Base-by-base conservation (phyloP, 2,329 filamentous ascomycete species). In the Fusarium mundagurra region DNA sequence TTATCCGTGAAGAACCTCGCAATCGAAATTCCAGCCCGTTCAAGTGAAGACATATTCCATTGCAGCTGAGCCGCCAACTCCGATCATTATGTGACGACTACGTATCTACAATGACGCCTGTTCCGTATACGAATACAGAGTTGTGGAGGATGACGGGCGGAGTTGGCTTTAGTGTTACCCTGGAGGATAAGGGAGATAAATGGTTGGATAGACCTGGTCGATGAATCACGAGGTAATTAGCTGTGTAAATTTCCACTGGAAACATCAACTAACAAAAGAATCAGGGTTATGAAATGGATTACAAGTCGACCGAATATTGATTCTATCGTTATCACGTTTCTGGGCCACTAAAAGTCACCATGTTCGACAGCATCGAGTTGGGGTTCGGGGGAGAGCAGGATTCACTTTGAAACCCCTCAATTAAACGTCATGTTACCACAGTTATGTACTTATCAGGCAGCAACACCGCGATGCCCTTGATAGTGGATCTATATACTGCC, bases 31-130 rank as follows among this genome's bases (percentile, higher is more conserved):
- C 53, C 50, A 61, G 24, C 47, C 44, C 22, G 18, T 39, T 43
- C 45, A 50, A 59, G 60, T 75, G 60, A 72, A 66, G 53, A 38
- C 34, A 33, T 3, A 36, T 22, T 45, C 43, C 43, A 55, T 51
- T 51, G 24, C 62, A 76, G 22, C 55, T 59, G 45, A 48, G 61
- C 54, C 67, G 17, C 62, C 48, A 60, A 62, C 67, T 53, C 45
- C 74, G 50, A 67, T 57, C 31, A 20, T 22, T 17, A 50, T 53
- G 68, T 74, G 72, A 72, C 69, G 43, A 60, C n/a, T 20, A 43
- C 64, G 29, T 55, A 41, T 29, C 43, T 36, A 36, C 53, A 38
- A 64, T 62, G 57, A 71, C 68, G 60, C 71, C 45, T 41, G 50
- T 67, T 43, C 34, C 63, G 67, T 57, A 51, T 48, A 55, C 71